Evolutionary conservation across 352 stramenopile genomes (phyloP), one percentile per base, ranked within the genome.

Genomic region (Phytopythium montanum): DNA sequence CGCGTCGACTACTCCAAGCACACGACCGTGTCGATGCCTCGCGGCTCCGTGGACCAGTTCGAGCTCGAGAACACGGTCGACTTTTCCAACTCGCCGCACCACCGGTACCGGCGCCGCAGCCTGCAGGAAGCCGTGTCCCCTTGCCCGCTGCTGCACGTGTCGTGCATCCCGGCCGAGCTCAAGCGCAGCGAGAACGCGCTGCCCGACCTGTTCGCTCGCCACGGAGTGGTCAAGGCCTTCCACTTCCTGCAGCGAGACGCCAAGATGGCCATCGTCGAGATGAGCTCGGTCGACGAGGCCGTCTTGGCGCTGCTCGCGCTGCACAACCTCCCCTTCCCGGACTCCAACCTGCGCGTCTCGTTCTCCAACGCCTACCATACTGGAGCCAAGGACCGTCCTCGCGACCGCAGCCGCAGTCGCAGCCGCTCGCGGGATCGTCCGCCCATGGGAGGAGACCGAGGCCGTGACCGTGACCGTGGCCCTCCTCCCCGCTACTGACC

Each of bases 1-100:
- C 85, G 85, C 41, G 76, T 94, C 42, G 85, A 94, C 55, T 94
- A 80, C 67, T 94, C 85, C 28, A 94, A 92, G 65, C 85, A 94
- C 69, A 79, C 67, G 53, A 80, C 64, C 9, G 85, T 94, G 26
- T 91, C 83, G 34, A 94, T 94, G 85, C 85, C 85, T 5, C 85
- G 82, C 26, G 76, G 76, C 14, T 77, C 88, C n/a, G 85, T 86
- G 1, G 85, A 94, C 56, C 76, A 68, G 51, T 94, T 94, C 46
- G 85, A 94, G 62, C 68, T 92, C 25, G 80, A 94, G 51, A 94
- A 94, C 66, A 94, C 85, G 48, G 71, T 75, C 16, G 85, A 94
- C 57, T 94, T 86, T 63, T 75, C 80, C n/a, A 61, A 64, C 10
- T 91, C 85, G n/a, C 80, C 76, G 36, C 72, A 87, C 23, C 85